Evolutionary conservation across 2,329 filamentous ascomycete species (phyloP).

Genomic region (Trichophyton mentagrophytes): DNA sequence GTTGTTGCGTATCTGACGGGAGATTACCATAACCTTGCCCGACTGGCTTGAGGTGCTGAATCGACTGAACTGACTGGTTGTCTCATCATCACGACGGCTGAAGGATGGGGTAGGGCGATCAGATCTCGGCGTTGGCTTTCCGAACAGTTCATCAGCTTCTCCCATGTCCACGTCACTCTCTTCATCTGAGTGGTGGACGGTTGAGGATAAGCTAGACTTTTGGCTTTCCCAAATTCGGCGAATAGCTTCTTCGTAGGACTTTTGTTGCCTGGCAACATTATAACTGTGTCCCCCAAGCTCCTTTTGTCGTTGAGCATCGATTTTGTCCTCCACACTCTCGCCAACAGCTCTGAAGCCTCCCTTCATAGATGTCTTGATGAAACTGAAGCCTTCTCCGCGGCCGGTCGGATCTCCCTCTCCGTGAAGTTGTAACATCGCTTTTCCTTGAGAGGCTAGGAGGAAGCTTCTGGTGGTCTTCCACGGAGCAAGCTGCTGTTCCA

Average conservation of each 20-base stretch:
- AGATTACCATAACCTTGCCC: conserved; percentile 61
- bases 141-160: conserved; percentile 37
- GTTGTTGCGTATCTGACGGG: conserved; percentile 51
- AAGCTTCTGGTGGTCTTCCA: conserved; percentile 98
- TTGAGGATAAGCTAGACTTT: conserved; percentile 61
- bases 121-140: conserved; percentile 51
- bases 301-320: conserved; percentile 60
- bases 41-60: conserved; percentile 56
- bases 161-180: conserved; percentile 50
- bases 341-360: conserved; percentile 86
- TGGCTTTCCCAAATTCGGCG: conserved; percentile 86
- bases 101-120: conserved; percentile 45
- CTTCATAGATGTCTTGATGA: conserved; percentile 98
- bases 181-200: conserved; percentile 59
- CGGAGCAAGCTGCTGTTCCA: conserved; percentile 80
- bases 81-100: conserved; percentile 55
- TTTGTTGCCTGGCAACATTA: conserved; percentile 90
- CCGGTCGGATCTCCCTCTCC: conserved; percentile 91
- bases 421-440: conserved; percentile 91
- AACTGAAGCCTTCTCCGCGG: conserved; percentile 86
- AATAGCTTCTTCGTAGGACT: conserved; percentile 83
- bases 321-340: conserved; percentile 75
- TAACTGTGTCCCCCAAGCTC: conserved; percentile 81
- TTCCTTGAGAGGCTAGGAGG: conserved; percentile 80
- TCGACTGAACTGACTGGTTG: conserved; percentile 63